Evolutionary conservation across 2,329 filamentous ascomycete species (phyloP), one percentile per base, ranked within the genome.

Genomic region (Trichoderma semiorbis): DNA sequence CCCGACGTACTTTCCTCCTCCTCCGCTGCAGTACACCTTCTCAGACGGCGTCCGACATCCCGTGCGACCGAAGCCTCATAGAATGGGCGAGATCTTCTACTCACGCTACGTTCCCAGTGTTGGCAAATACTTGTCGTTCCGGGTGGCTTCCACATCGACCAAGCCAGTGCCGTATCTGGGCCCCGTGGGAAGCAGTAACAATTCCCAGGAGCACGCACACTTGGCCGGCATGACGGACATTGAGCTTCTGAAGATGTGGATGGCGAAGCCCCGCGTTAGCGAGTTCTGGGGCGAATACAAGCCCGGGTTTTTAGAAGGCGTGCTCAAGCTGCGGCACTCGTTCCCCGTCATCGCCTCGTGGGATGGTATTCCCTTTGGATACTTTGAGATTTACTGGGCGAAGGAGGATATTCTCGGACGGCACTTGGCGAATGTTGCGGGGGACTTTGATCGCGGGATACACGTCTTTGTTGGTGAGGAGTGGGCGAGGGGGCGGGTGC

Each of bases 351-450:
- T 98, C 73, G 96, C 93, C 1, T 91, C 94, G 79, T 99, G 95
- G 93, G 94, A 98, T 76, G 95, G 94, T 12, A 92, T 95, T 73
- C 95, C 95, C 0, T 99, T 98, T 82, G 96, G 94, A 0, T 99
- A 97, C 80, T 98, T 99, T 79, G 96, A 99, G 83, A 88, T 99
- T 39, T 99, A 99, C 83, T 99, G 96, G 95, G 94, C 96, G 4
- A 97, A 97, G 78, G 96, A 99, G 79, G 96, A 98, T 78, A 83
- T 85, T 0, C 80, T 99, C 1, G 94, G 93, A 0, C 87, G 86
- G 62, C 86, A 93, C 74, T 81, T 97, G 5, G 86, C 90, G 0
- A 86, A 86, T 26, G 86, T 88, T 4, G 89, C 90, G 0, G 89
- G 88, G 8, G 93, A 97, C 77, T 98, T 92, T 81, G 95, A 98